Conservation (phyloP, 768 basidiomycete species). For the Leccinellum albellum region DNA sequence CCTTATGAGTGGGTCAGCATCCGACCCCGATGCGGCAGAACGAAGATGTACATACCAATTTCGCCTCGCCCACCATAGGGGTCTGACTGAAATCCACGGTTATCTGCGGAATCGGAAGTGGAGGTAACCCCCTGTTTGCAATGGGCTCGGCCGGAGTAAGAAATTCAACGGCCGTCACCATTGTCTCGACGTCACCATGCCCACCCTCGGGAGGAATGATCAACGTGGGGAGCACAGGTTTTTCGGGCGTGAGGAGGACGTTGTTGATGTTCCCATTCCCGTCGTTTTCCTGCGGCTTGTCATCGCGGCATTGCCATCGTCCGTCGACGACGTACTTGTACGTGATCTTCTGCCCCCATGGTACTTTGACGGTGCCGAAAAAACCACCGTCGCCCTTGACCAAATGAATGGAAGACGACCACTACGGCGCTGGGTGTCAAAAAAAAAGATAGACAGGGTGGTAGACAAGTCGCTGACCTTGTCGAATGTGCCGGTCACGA, state of each 20-base stretch:
- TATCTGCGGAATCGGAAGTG: conserved; percentile 19
- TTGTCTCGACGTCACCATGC: conserved; percentile 15
- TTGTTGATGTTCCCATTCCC: conserved; percentile 68
- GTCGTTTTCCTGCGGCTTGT: conserved; percentile 60
- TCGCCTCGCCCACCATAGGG: conserved; percentile 22
- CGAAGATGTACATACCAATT: conserved; percentile 10
- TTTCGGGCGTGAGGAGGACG: conserved; percentile 51
- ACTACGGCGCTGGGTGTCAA: conserved; percentile 35
- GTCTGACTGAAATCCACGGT: conserved; percentile 23
- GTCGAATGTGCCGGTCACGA: conserved; percentile 78
- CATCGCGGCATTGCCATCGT: conserved; percentile 52
- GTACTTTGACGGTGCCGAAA: conserved; percentile 48
- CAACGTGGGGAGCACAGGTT: conserved; percentile 29
- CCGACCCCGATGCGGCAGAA: background rate
- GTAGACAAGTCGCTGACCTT: conserved; percentile 44
- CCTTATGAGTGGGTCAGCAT: conserved; percentile 8
- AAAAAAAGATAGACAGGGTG: background rate
- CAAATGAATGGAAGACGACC: conserved; percentile 57
- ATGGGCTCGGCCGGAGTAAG: conserved; percentile 11
- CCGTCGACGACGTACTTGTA: conserved; percentile 86
- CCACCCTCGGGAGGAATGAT: background rate
- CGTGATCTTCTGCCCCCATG: conserved; percentile 57
- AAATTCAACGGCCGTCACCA: conserved; percentile 27
- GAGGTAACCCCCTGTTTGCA: conserved; percentile 7
- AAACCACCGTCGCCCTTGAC: conserved; percentile 54